Percentiles rank a stretch among this genome's conserved stretches.
phyloP scores from a whole-genome alignment of 371 early-diverging fungal genomes.

The Circinella minor region DNA sequence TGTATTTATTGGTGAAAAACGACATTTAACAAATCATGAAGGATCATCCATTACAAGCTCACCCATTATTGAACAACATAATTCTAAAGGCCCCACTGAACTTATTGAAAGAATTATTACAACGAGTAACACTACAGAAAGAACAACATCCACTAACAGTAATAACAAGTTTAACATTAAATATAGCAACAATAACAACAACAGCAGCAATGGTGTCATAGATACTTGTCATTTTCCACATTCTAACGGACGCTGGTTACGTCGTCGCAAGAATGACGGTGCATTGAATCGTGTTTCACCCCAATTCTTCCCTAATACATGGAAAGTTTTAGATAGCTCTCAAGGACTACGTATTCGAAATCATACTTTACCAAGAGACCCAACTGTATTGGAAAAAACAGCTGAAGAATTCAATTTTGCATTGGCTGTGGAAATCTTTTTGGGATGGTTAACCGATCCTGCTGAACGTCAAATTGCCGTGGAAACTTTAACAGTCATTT shows the following conservation, averaged over 20 bases:
- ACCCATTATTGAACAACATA: not conserved
- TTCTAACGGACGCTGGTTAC: slow-evolving; percentile 76
- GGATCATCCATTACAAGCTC: not conserved
- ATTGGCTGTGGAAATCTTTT: slow-evolving; percentile 73
- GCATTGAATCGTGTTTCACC: slow-evolving; percentile 82
- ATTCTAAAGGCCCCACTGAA: not conserved
- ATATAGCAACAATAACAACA: slow-evolving; percentile 13
- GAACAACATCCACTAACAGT: not conserved
- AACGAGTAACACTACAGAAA: not conserved
- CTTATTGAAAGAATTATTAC: slow-evolving; percentile 1
- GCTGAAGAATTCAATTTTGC: slow-evolving; percentile 85
- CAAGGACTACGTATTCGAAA: slow-evolving; percentile 62
- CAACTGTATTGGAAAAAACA: slow-evolving; percentile 85
- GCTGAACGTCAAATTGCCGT: slow-evolving; percentile 86
- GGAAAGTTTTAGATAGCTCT: slow-evolving; percentile 69
- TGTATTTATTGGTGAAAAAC: slow-evolving; percentile 72
- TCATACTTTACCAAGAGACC: slow-evolving; percentile 73
- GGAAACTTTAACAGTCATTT: slow-evolving; percentile 71
- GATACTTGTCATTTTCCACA: slow-evolving; percentile 55
- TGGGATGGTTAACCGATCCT: slow-evolving; percentile 75
- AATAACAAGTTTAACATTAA: not conserved
- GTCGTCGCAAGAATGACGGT: slow-evolving; percentile 84
- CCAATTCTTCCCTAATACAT: slow-evolving; percentile 81
- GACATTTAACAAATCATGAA: slow-evolving; percentile 2
- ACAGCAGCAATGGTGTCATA: too few relatives aligned